These are phyloP conservation scores for Rauvolfia tetraphylla DNA, from an alignment of 257 asterid species.

Conservation along the genomic window DNA sequence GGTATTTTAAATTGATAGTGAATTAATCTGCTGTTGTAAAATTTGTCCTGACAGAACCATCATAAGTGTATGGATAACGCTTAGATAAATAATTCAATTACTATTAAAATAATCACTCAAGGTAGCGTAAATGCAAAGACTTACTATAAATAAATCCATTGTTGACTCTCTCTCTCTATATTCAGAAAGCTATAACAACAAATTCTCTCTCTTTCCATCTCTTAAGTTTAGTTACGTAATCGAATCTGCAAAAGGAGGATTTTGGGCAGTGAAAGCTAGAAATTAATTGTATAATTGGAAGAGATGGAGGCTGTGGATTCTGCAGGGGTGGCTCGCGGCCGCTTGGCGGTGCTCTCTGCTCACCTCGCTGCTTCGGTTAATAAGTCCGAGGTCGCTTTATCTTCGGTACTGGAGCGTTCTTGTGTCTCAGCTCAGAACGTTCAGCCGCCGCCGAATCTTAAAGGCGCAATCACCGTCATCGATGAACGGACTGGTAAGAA, in stretches of 20 bases:
- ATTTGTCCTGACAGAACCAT: no score
- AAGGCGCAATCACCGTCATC: conserved; percentile 57
- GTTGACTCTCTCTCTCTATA: background rate
- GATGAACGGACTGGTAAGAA: conserved; percentile 80
- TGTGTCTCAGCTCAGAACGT: conserved; percentile 46
- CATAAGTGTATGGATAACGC: no score
- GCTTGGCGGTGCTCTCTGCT: conserved; percentile 85
- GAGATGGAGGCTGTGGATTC: conserved; percentile 48
- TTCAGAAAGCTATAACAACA: background rate
- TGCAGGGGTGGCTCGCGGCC: conserved; percentile 67
- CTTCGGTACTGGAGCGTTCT: conserved; percentile 39
- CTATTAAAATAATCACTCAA: no score
- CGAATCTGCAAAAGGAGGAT: background rate
- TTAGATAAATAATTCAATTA: no score
- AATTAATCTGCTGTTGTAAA: no score
- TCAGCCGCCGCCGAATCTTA: conserved; percentile 59
- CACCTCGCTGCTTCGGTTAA: conserved; percentile 57
- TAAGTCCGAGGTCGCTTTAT: conserved; percentile 23
- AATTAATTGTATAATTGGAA: background rate
- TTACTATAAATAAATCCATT: no score
- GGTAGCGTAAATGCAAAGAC: no score
- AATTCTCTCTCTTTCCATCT: background rate
- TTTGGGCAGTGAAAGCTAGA: background rate
- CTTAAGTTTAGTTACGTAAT: background rate
- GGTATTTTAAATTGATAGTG: no score